These are phyloP conservation scores for Platismatia glauca DNA, from an alignment of 495 filamentous ascomycete genomes.

Conservation along the genomic window DNA sequence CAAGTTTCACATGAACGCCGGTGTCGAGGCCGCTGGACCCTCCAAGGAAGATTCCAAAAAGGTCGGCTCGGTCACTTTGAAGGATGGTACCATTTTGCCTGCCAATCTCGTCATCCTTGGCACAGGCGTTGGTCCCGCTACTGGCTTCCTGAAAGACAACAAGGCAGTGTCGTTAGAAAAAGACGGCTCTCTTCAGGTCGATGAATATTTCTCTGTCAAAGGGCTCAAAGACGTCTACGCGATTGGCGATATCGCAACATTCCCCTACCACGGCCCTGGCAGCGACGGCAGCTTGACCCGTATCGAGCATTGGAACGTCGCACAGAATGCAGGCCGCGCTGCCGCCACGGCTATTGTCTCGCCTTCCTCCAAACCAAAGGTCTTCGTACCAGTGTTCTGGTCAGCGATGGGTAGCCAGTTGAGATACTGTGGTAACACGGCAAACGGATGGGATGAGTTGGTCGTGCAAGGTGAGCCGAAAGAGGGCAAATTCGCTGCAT, in stretches of 20 bases:
- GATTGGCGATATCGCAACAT: conserved; percentile 92
- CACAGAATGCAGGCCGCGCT: conserved; percentile 77
- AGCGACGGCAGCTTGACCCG: conserved; percentile 55
- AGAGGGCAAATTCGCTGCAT: conserved; percentile 78
- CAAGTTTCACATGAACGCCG: conserved; percentile 72
- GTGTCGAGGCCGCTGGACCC: conserved; percentile 71
- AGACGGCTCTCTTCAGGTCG: conserved; percentile 72
- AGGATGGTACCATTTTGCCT: conserved; percentile 73
- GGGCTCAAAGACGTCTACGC: conserved; percentile 77
- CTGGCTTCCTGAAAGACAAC: conserved; percentile 73
- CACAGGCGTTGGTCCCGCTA: conserved; percentile 80
- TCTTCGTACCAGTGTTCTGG: conserved; percentile 94
- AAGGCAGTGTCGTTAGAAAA: conserved; percentile 55
- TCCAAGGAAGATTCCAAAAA: conserved; percentile 52
- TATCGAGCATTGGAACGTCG: conserved; percentile 98
- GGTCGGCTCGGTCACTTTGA: conserved; percentile 75
- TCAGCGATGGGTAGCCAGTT: conserved; percentile 81
- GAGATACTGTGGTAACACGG: conserved; percentile 82
- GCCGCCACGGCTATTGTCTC: conserved; percentile 67
- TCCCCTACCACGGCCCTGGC: conserved; percentile 88
- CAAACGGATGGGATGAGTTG: conserved; percentile 74
- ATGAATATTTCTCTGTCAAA: conserved; percentile 66
- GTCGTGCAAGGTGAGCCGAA: conserved; percentile 67
- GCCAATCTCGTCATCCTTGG: conserved; percentile 89
- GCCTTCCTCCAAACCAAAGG: conserved; percentile 48